Evolutionary conservation across 352 stramenopile species (phyloP).

Genomic region (Plasmopara viticola): DNA sequence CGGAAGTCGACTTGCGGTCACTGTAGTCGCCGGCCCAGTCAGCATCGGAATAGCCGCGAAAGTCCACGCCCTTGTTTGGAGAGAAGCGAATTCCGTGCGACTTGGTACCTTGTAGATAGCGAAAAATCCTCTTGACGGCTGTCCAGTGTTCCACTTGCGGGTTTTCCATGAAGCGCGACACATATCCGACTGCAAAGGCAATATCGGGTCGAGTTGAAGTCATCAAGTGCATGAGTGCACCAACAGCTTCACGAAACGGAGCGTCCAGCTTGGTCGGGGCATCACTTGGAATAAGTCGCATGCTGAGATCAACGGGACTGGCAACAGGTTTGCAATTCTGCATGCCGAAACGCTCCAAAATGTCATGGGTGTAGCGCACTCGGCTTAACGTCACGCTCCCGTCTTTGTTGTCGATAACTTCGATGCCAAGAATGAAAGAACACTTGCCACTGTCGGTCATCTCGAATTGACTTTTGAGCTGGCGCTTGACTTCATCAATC

Average conservation of each 20-base stretch:
- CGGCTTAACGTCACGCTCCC: background rate
- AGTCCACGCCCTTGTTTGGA: background rate
- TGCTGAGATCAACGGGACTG: background rate
- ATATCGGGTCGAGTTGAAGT: constrained; percentile 13
- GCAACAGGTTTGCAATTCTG: background rate
- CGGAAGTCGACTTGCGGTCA: constrained; percentile 2
- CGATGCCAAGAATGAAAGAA: background rate
- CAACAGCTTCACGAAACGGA: constrained; percentile 9
- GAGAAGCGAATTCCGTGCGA: constrained; percentile 8
- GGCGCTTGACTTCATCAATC: background rate
- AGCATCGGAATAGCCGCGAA: background rate
- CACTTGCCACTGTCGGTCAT: background rate
- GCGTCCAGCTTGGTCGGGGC: background rate
- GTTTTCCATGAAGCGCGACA: constrained; percentile 18
- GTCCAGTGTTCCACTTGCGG: constrained; percentile 12
- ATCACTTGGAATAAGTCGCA: background rate
- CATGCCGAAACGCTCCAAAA: constrained; percentile 1
- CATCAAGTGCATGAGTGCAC: constrained; percentile 19
- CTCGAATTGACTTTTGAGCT: background rate
- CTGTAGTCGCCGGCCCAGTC: background rate
- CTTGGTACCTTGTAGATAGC: constrained; percentile 13
- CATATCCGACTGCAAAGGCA: constrained; percentile 7
- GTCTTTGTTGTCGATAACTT: background rate
- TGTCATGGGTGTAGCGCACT: background rate
- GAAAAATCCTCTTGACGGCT: constrained; percentile 6